Conservation (phyloP, 257 asterid genomes). For the Haberlea rhodopensis region DNA sequence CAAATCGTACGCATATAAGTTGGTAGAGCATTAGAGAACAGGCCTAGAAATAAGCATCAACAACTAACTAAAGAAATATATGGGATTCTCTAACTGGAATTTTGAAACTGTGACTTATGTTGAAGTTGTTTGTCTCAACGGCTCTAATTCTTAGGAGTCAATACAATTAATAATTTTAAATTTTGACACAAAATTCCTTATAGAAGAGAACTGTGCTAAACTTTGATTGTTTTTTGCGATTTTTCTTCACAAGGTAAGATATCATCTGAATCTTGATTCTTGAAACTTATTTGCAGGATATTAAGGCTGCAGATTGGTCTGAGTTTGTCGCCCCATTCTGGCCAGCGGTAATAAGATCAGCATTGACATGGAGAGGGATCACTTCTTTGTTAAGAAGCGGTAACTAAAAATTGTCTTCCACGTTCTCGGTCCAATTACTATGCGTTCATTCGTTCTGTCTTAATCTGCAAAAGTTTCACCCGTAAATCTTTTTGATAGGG, state of each 20-base stretch:
- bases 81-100: no score
- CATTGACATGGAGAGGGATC: conserved; percentile 87
- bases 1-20: no score
- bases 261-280: background rate
- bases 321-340: conserved; percentile 92
- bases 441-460: background rate
- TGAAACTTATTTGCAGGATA: conserved; percentile 51
- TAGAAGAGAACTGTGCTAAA: background rate
- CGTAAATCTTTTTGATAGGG: conserved; percentile 40
- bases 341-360: conserved; percentile 91
- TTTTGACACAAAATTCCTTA: no score
- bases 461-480: background rate
- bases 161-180: no score
- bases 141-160: no score
- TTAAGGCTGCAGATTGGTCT: conserved; percentile 84
- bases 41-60: no score
- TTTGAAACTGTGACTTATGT: no score
- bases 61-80: no score
- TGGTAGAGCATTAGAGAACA: no score
- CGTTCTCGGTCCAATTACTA: background rate
- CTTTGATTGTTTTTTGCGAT: background rate
- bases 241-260: background rate
- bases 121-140: no score
- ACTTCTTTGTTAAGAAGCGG: conserved; percentile 76
- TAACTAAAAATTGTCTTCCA: conserved; percentile 28